These are phyloP conservation scores for Calonectria pteridis DNA, from an alignment of 2,329 filamentous ascomycete genomes.

Conservation along the genomic window DNA sequence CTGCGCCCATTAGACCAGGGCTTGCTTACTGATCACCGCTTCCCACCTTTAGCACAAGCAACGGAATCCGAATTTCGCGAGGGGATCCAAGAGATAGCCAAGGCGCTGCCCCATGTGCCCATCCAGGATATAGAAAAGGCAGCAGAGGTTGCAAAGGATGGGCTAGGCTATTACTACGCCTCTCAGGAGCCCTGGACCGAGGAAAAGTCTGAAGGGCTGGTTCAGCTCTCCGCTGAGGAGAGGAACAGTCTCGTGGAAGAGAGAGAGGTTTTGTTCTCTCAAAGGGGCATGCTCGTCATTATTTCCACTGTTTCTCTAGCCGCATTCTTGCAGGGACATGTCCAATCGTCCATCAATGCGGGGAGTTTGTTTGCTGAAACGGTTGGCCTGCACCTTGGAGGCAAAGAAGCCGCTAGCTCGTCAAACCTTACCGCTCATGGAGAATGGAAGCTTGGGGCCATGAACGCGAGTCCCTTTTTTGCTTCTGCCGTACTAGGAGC, in stretches of 20 bases:
- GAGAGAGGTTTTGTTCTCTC: conserved; percentile 12
- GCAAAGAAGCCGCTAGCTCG: background rate
- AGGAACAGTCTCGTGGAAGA: background rate
- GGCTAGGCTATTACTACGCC: background rate
- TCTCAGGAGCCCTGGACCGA: background rate
- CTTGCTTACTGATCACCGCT: background rate
- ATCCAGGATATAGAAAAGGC: background rate
- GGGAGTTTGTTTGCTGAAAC: conserved; percentile 47
- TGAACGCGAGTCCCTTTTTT: conserved; percentile 54
- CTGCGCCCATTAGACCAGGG: background rate
- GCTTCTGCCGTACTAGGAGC: conserved; percentile 52
- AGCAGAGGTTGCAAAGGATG: background rate
- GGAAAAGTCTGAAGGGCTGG: background rate
- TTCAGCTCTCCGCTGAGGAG: background rate
- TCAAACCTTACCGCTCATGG: background rate
- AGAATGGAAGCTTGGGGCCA: conserved; percentile 45
- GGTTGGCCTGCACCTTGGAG: conserved; percentile 27
- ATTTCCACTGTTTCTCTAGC: conserved; percentile 54
- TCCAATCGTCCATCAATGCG: conserved; percentile 57
- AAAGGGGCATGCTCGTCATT: conserved; percentile 34
- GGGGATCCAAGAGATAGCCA: background rate
- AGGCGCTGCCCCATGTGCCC: background rate
- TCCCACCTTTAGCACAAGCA: background rate
- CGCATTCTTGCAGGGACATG: conserved; percentile 57
- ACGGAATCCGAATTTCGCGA: background rate